These are phyloP conservation scores for Hygrocybe punicea DNA, from an alignment of 768 basidiomycete species.

Conservation along the genomic window DNA sequence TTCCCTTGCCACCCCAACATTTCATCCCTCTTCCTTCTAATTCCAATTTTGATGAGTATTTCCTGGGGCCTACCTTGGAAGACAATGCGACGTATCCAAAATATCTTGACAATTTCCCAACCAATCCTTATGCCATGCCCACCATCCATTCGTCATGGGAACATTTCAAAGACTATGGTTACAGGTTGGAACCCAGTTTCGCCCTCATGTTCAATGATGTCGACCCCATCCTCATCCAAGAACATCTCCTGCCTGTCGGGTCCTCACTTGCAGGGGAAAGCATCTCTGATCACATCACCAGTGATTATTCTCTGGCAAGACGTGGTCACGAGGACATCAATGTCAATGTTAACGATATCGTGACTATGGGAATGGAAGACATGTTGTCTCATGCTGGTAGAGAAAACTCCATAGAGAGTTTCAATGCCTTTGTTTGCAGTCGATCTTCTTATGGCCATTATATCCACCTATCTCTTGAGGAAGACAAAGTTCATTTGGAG, in stretches of 20 bases:
- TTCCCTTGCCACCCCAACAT: slow-evolving; percentile 8
- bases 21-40: not conserved
- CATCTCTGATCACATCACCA: not conserved
- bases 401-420: not conserved
- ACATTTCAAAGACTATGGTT: not conserved
- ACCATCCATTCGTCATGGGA: not conserved
- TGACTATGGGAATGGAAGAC: not conserved
- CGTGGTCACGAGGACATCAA: not conserved
- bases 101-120: not conserved
- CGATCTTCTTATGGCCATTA: not conserved
- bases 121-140: not conserved
- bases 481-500: not conserved
- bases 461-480: not conserved
- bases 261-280: not conserved
- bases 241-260: not conserved
- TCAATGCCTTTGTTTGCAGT: not conserved
- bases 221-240: not conserved
- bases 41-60: not conserved
- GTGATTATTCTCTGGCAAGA: not conserved
- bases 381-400: not conserved
- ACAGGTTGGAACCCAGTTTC: not conserved
- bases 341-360: not conserved
- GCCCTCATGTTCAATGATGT: not conserved
- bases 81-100: not conserved
- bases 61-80: not conserved